Percentiles rank a stretch among this genome's conserved stretches.
phyloP scores from a whole-genome alignment of 2,329 filamentous ascomycete species.

The Epichloe uncinata region DNA sequence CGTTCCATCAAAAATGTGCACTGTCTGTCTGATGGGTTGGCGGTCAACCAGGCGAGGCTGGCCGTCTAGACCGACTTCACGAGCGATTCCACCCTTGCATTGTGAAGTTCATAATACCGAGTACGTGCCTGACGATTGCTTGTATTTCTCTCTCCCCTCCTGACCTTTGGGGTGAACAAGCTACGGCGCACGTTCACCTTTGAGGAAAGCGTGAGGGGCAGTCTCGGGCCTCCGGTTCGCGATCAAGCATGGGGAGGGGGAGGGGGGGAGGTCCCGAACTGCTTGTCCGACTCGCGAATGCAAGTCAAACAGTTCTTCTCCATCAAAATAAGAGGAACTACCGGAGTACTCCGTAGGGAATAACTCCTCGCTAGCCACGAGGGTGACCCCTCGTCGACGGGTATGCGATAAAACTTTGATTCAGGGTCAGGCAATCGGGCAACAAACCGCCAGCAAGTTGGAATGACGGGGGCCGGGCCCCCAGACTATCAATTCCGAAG shows the following conservation, averaged over 20 bases:
- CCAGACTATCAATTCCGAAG: constrained; percentile 16
- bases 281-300: constrained; percentile 2
- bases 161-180: neutral
- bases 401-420: neutral
- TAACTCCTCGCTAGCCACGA: neutral
- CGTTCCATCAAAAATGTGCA: neutral
- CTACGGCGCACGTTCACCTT: neutral
- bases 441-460: neutral
- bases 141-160: neutral
- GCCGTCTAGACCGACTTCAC: neutral
- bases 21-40: neutral
- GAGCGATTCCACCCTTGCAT: neutral
- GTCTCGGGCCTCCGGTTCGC: neutral
- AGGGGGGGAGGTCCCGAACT: neutral
- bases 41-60: constrained; percentile 1
- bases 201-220: neutral
- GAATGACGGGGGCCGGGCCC: constrained; percentile 11
- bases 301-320: constrained; percentile 1
- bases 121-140: neutral
- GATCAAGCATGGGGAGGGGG: neutral
- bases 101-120: neutral
- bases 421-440: neutral
- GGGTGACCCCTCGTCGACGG: neutral
- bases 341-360: neutral
- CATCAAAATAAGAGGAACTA: neutral